A percentile compares a stretch with the other conserved stretches of the same genome.
Evolutionary conservation across 345 rosid genomes (phyloP).

Genomic region (Microcos paniculata): DNA sequence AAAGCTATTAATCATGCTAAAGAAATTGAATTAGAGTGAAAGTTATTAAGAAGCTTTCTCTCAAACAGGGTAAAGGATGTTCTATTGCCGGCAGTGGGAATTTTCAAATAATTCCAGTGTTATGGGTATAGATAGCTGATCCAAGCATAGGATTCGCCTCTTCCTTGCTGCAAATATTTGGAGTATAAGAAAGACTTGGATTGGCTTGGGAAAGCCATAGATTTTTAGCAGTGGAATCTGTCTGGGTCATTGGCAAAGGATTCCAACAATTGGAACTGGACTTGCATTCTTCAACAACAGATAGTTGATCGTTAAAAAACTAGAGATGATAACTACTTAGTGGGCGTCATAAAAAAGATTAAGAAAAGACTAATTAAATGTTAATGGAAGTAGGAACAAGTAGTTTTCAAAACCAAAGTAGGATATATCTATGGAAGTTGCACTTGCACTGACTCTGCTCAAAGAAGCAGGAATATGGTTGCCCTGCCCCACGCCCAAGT

Average conservation of each 20-base stretch:
- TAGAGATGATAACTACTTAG: too few relatives aligned
- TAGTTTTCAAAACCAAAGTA: background rate
- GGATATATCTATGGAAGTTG: background rate
- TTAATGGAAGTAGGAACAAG: constrained; percentile 3
- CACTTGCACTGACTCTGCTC: background rate
- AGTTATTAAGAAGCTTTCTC: background rate
- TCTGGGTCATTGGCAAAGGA: background rate
- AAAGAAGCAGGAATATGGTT: background rate
- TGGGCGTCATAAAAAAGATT: background rate
- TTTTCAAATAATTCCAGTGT: background rate
- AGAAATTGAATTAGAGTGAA: background rate
- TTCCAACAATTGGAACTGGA: background rate
- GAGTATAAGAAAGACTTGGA: background rate
- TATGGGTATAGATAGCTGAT: background rate
- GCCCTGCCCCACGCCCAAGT: background rate
- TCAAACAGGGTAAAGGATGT: background rate
- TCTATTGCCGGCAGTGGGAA: too few relatives aligned
- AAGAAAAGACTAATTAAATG: background rate
- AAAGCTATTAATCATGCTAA: background rate
- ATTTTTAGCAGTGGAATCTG: background rate
- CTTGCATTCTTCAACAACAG: background rate
- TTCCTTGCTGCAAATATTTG: background rate
- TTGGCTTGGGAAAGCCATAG: background rate
- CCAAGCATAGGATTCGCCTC: background rate
- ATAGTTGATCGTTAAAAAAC: background rate